Base-by-base conservation (phyloP, 306 rosid species). In the Quercus parvula region DNA sequence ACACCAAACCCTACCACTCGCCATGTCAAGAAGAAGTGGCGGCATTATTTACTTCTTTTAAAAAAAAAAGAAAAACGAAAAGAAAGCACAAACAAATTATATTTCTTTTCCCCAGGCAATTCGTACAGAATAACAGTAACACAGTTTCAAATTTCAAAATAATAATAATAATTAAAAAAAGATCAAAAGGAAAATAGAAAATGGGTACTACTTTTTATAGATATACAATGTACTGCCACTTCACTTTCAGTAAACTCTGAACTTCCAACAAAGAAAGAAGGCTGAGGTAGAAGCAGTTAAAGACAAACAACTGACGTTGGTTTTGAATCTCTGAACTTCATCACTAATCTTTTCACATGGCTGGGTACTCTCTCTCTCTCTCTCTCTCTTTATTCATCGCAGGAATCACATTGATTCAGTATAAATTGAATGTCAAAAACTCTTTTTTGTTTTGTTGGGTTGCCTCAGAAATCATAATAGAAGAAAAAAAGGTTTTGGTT, bases 341-440 rank as follows among this genome's bases (percentile, higher is more conserved):
- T 28, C 82, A 63, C 76, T 44, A 19, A 18, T 57, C 10, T 66
- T 64, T 80, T 66, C 51, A 80, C 17, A 91, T 91, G 95, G 91
- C 91, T 46, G 95, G 95, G 95, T 91, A 85, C 44, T 54, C 76
- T 83, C 70, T 82, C 25, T 56, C 77, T 28, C n/a, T 71, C 51
- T 67, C 52, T 31, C 19, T 55, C 44, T 30, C 38, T 82, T 1
- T 30, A 64, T 8, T 28, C 22, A 14, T 28, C 28, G 30, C 70
- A 63, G 30, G 44, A 13, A 14, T 63, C 20, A 15, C 41, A 63
- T 28, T 28, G 44, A 27, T 19, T 28, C 70, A 2, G 17, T 30
- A 15, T 13, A 17, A 18, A 18, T 62, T 22, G 38, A 62, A 31
- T 67, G 49, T 33, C 25, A 41, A 68, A 59, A 19, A 9, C 25